Evolutionary conservation across 208 protist species (phyloP).

Genomic region (Acanthamoeba sp.): DNA sequence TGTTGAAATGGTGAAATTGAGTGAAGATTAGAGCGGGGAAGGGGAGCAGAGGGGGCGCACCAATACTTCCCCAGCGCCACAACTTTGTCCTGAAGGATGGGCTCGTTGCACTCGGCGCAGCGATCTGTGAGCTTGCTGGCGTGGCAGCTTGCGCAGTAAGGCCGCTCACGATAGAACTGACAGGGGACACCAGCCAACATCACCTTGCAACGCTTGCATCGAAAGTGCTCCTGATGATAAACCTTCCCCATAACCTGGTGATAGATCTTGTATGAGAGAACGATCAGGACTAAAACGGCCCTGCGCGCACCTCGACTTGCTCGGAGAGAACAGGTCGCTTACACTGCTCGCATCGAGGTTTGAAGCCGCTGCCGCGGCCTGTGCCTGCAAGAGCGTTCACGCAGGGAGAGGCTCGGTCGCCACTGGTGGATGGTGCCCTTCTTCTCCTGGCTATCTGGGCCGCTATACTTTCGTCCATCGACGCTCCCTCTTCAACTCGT

Average conservation of each 20-base stretch:
- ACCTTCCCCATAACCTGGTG: background rate
- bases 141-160: slow-evolving; percentile 21
- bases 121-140: background rate
- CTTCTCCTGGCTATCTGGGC: background rate
- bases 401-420: background rate
- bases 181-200: background rate
- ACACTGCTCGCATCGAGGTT: background rate
- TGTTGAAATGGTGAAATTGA: background rate
- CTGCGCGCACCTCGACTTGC: background rate
- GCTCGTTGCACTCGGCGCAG: background rate
- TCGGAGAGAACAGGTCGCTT: background rate
- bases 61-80: background rate
- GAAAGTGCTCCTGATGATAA: background rate
- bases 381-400: background rate
- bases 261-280: too few relatives aligned
- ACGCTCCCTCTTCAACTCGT: background rate
- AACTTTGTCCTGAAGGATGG: slow-evolving; percentile 26
- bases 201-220: background rate
- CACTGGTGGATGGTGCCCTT: background rate
- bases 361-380: slow-evolving; percentile 12
- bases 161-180: background rate
- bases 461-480: background rate
- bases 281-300: too few relatives aligned
- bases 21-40: background rate
- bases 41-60: background rate